A percentile compares a stretch with the other conserved stretches of the same genome.
Evolutionary conservation across 1,284 basidiomycete species (phyloP).

Genomic region (Trichosporon asahii): DNA sequence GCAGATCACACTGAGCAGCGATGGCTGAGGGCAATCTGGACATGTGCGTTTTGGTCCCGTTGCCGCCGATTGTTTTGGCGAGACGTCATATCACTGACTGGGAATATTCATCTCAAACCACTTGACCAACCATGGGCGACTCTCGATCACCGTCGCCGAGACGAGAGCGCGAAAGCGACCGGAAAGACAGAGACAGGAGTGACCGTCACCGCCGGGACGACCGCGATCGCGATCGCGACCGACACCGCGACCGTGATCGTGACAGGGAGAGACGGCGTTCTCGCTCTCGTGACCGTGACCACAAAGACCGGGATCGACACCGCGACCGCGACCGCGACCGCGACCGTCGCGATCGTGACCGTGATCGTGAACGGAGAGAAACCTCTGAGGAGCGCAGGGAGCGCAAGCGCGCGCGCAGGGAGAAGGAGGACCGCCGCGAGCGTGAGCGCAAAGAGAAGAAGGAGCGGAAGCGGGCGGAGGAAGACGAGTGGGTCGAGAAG

Average conservation of each 20-base stretch:
- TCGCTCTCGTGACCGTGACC: conserved; percentile 8
- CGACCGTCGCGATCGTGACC: conserved; percentile 22
- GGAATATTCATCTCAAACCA: neutral
- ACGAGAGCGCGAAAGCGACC: neutral
- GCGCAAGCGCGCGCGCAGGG: conserved; percentile 27
- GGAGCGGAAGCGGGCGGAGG: conserved; percentile 43
- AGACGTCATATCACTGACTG: neutral
- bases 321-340: conserved; percentile 14
- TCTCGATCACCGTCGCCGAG: neutral
- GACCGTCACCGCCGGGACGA: neutral
- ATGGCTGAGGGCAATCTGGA: neutral
- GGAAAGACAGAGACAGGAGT: neutral
- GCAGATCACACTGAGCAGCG: neutral
- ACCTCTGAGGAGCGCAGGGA: conserved; percentile 29
- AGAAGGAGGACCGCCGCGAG: conserved; percentile 59
- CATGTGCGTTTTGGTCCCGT: neutral
- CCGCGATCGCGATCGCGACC: conserved; percentile 10
- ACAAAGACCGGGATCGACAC: conserved; percentile 9
- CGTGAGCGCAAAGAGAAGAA: conserved; percentile 78
- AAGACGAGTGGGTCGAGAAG: conserved; percentile 18
- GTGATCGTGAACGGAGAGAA: conserved; percentile 20
- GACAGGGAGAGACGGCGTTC: conserved; percentile 8
- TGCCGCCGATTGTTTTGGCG: conserved; percentile 3
- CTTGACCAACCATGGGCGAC: neutral
- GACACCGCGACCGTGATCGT: conserved; percentile 9